Base-by-base conservation (phyloP, 495 filamentous ascomycete genomes). In the Aspergillus taichungensis region DNA sequence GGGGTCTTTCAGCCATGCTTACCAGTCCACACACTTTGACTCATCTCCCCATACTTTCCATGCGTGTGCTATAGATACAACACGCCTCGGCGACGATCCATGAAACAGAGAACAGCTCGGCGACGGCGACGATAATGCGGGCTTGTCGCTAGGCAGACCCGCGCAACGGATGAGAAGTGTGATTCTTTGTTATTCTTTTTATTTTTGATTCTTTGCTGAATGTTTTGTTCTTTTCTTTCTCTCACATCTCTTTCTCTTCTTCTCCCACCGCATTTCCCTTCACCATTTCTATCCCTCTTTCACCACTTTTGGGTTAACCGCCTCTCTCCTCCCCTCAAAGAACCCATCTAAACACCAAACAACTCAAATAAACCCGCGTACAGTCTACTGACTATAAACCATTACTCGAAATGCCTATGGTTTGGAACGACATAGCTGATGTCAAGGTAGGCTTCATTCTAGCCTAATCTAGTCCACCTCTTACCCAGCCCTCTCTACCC, bases 361-460 rank as follows among this genome's bases (percentile, higher is more conserved):
- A 30, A 18, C 13, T 27, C 29, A 47, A 10, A 27, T 37, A 24
- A 28, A 30, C 33, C 29, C 13, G n/a, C 13, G n/a, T 24, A 9
- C 10, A 24, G 6, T 40, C 11, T 30, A 36, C 40, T 6, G 37
- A n/a, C 18, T 13, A 37, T 1, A 10, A n/a, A 40, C 18, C 36
- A 13, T 14, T 30, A 11, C 6, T 14, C 30, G 55, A 50, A 8
- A 63, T 60, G 57, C 50, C 49, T 13, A 60, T 56, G 34, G 45
- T 8, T 6, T 63, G 60, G 60, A 55, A 52, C 9, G 52, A 49
- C n/a, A 43, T 51, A 35, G 52, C 52, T 0, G 52, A 63, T 43
- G 52, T 53, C 41, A 56, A 50, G 43, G 60, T 59, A 51, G 35
- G 47, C 34, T 13, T 6, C 28, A 10, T 10, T 12, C 30, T 24